Base-by-base conservation (phyloP, 495 filamentous ascomycete genomes). In the Podospora anserina region DNA sequence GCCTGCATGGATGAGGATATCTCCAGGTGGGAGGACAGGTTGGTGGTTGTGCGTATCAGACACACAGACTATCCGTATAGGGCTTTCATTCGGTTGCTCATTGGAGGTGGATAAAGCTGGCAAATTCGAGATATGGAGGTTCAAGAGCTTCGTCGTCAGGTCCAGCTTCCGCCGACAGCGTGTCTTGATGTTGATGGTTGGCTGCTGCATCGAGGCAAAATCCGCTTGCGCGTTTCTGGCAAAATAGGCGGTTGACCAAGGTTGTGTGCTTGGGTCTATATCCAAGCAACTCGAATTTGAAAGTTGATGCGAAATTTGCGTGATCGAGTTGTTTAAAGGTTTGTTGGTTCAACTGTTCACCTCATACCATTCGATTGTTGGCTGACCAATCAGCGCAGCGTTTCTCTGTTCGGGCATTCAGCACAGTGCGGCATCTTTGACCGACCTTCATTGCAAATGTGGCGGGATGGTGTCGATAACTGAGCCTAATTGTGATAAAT, bases 1-100 rank as follows among this genome's bases (percentile, higher is more conserved):
- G 5, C 66, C 66, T 9, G 66, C 66, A 27, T 68, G 66, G 23
- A 68, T 61, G 53, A 68, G 61, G 7, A 68, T 60, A 56, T 68
- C 66, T 16, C 66, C 66, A 7, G 53, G 13, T 16, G 66, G 66
- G 3, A 68, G n/a, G 5, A 28, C 61, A n/a, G 66, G 61, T 23
- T 60, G 60, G 6, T 63, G 26, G 66, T 68, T 64, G 26, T 68
- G 66, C 1, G 66, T 68, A 32, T 68, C 66, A 2, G 66, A 68
- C 30, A 68, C 20, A 15, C 66, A 68, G 26, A 68, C 61, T 6
- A 68, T 28, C 16, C 28, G n/a, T 61, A 68, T 32, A 26, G 61
- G 54, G n/a, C 60, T 23, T 18, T 53, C 27, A 20, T 20, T 32
- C 39, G 4, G 1, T 9, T 20, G 1, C 0, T 53, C 54, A 2